Base-by-base conservation (phyloP, 345 rosid genomes). In the Eucalyptus virginea region DNA sequence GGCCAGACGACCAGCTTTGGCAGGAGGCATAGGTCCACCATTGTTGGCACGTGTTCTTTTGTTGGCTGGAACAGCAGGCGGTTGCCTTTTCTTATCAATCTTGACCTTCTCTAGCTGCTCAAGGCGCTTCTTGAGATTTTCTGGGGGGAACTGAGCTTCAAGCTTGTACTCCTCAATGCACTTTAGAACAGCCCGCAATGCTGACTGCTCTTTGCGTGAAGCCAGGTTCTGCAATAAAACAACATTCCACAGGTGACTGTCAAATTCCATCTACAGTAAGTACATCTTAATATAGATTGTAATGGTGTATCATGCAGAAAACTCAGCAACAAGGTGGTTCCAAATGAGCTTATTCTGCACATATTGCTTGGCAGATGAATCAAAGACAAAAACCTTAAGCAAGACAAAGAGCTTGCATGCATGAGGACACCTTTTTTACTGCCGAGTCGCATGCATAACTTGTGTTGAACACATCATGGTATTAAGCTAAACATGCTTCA, bases 91-190 rank as follows among this genome's bases (percentile, higher is more conserved):
- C 95, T 98, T 98, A 93, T 98, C 99, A 1, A 92, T 93, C 97
- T 98, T 98, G 90, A 89, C 94, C 95, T 95, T 97, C 94, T 98
- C 99, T n/a, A 98, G 94, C 94, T 98, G 99, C 42, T 97, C 99
- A 77, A 98, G 96, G 37, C 99, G 98, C 89, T 97, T 98, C 96
- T 97, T 97, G 83, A 98, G 99, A 89, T 97, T 98, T 92, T 96
- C 99, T 30, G 98, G 97, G 18, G 98, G 98, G 93, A 98, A 94
- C 88, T 94, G 96, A 30, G 93, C 93, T 89, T 94, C 98, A 26
- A 98, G 96, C 92, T 97, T 95, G 96, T 98, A 98, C 93, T 98
- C 99, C 93, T 96, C 99, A 69, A 98, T 96, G 97, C 99, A 98
- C 90, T 96, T 98, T 86, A 98, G 93, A 67, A 98, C 99, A 21